phyloP scores from a whole-genome alignment of 1,284 basidiomycete genomes.

The Ganoderma multipileum region DNA sequence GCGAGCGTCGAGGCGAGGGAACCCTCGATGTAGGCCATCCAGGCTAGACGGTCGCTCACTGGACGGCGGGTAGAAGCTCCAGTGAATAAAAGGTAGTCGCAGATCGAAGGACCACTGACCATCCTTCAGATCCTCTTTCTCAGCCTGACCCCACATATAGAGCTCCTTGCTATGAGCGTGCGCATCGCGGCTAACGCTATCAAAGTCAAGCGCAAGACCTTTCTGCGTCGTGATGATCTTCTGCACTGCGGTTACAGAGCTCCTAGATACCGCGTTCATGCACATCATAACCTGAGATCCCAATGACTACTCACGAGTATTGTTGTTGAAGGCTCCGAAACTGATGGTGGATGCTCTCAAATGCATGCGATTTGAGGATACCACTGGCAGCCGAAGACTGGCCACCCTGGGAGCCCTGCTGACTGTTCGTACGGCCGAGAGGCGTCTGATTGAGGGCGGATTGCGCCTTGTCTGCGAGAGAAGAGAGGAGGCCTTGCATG shows the following conservation, averaged over 20 bases:
- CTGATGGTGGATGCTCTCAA: constrained; percentile 74
- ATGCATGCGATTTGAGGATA: constrained; percentile 47
- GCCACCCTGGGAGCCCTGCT: constrained; percentile 39
- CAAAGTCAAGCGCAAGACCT: constrained; percentile 75
- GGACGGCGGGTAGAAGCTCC: constrained; percentile 10
- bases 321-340: constrained; percentile 75
- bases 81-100: neutral
- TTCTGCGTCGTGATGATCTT: constrained; percentile 80
- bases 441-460: constrained; percentile 65
- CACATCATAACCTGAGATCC: neutral
- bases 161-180: constrained; percentile 82
- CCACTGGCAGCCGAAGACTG: constrained; percentile 27
- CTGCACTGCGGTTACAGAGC: constrained; percentile 66
- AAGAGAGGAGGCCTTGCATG: constrained; percentile 70
- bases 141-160: constrained; percentile 79
- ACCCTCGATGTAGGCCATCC: constrained; percentile 77
- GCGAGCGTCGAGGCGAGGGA: constrained; percentile 67
- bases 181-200: constrained; percentile 65
- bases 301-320: constrained; percentile 62
- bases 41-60: constrained; percentile 82
- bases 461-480: constrained; percentile 78
- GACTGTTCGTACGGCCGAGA: constrained; percentile 46
- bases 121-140: constrained; percentile 75
- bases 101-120: constrained; percentile 48
- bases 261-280: constrained; percentile 34